Conservation (phyloP, 2,329 filamentous ascomycete species). For the Pseudogymnoascus sp. region DNA sequence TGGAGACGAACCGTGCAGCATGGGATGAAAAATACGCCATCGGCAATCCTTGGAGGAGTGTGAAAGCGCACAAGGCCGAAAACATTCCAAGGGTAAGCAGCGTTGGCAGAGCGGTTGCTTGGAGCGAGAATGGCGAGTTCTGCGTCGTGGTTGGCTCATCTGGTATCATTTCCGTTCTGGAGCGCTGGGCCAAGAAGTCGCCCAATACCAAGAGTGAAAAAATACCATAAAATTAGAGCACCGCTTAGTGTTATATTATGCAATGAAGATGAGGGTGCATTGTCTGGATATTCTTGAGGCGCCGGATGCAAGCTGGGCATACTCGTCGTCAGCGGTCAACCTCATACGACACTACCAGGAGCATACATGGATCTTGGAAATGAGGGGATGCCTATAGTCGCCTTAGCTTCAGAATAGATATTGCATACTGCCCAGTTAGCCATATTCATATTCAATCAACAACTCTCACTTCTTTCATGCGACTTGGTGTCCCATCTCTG, state of each 20-base stretch:
- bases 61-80: slow-evolving; percentile 22
- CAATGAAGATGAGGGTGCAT: neutral
- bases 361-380: neutral
- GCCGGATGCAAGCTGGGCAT: neutral
- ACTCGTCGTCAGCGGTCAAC: neutral
- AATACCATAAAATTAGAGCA: neutral
- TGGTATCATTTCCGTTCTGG: slow-evolving; percentile 21
- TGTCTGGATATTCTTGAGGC: neutral
- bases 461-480: neutral
- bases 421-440: neutral
- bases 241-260: neutral
- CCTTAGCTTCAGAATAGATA: neutral
- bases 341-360: neutral
- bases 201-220: neutral
- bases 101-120: slow-evolving; percentile 24
- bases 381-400: neutral
- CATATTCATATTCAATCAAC: neutral
- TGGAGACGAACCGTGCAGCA: slow-evolving; percentile 1
- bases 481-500: neutral
- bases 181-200: neutral
- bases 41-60: slow-evolving; percentile 11
- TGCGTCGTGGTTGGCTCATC: slow-evolving; percentile 27
- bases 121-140: slow-evolving; percentile 26
- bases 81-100: slow-evolving; percentile 18
- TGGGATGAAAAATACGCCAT: slow-evolving; percentile 25